Evolutionary conservation across 495 filamentous ascomycete genomes (phyloP), one percentile per base, ranked within the genome.

Genomic region (Neurospora discreta): DNA sequence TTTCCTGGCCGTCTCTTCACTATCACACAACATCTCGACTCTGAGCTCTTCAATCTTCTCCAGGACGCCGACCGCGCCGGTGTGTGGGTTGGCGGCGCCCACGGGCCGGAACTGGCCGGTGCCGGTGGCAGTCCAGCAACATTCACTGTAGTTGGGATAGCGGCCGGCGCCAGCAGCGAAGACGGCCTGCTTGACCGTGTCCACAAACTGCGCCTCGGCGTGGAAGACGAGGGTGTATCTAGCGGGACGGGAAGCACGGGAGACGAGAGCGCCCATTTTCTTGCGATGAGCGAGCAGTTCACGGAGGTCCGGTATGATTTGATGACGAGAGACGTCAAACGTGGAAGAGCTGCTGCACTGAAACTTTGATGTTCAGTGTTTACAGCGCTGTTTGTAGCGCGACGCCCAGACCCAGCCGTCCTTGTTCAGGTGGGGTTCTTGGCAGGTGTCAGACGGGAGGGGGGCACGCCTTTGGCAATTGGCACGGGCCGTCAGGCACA

Each of bases 161-260:
- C 82, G 80, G 1, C 90, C 90, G 3, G 88, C 90, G 15, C 89
- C 90, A 0, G 89, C 86, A 20, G 84, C 83, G 75, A 92, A 92
- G 71, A 91, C 84, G 68, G 89, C 89, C 0, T 79, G 70, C 75
- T 92, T 91, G 78, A 84, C 84, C 16, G 80, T 76, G 40, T 83
- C 75, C 52, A 90, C 80, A 11, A 83, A 77, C 11, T 82, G 44
- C 0, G 76, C 78, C 7, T 89, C 89, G 18, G 85, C 84, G 79
- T 82, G 84, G 84, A 89, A 91, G 72, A 90, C 78, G 11, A 91
- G 85, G 52, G 75, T 77, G 74, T 77, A 81, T 69, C 75, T 73
- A 3, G 73, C 0, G 69, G 69, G 8, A 36, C 42, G 18, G 13
- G 69, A 65, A 65, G 52, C 52, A 65, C 26, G 52, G 18, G 52